These are phyloP conservation scores for Cladosporium sp. DNA, from an alignment of 2,329 filamentous ascomycete genomes.

Conservation along the genomic window DNA sequence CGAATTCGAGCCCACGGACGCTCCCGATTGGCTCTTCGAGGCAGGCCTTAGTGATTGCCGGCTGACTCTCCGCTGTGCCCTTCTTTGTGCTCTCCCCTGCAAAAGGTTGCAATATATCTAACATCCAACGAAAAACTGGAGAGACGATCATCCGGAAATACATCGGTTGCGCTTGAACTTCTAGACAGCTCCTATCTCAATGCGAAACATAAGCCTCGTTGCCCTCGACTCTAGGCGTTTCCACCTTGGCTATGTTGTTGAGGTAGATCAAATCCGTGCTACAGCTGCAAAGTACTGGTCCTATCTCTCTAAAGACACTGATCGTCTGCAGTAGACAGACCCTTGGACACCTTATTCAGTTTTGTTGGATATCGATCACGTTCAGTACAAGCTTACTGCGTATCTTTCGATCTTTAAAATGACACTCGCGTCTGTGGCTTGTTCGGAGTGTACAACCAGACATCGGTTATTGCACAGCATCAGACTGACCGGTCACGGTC, in stretches of 20 bases:
- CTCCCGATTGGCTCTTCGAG: constrained; percentile 4
- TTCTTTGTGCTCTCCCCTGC: background rate
- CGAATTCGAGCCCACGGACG: background rate
- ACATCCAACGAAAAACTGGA: background rate
- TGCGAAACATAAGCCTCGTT: background rate
- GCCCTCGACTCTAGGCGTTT: background rate
- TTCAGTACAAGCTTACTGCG: background rate
- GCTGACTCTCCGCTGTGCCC: background rate
- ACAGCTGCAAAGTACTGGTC: background rate
- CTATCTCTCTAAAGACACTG: background rate
- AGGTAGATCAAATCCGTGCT: background rate
- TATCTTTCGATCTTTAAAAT: background rate
- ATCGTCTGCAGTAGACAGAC: background rate
- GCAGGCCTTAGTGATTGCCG: background rate
- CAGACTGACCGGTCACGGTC: background rate
- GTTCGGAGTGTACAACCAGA: background rate
- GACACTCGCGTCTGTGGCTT: background rate
- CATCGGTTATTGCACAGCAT: background rate
- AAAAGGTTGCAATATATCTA: background rate
- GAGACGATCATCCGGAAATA: background rate
- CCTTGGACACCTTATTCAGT: background rate
- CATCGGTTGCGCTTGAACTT: background rate
- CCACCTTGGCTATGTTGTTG: background rate
- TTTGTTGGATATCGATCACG: background rate
- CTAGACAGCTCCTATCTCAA: background rate